These are phyloP conservation scores for Vaccinium vitisidaea DNA, from an alignment of 148 eudicot genomes.

Conservation along the genomic window DNA sequence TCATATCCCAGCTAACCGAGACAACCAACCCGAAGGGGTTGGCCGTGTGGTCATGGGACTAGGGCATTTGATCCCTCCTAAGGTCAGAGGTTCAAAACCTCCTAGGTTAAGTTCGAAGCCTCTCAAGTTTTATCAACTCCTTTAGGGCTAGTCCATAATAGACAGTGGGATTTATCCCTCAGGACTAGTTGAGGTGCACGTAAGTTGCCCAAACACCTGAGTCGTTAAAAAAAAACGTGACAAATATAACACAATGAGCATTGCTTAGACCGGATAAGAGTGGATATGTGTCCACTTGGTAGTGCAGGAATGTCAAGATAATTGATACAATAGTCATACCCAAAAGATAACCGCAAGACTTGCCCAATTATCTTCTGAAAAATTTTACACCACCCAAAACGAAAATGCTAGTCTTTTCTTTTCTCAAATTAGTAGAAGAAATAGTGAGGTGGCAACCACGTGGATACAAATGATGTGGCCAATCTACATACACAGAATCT, in stretches of 20 bases:
- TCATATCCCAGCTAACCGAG: background rate
- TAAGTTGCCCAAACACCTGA: too few species aligned
- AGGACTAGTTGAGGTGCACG: too few species aligned
- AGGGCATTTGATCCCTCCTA: too few species aligned
- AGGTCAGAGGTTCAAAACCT: too few species aligned
- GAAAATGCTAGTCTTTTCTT: background rate
- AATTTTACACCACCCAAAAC: background rate
- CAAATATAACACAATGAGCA: background rate
- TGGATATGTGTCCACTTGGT: background rate
- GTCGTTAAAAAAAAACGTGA: too few species aligned
- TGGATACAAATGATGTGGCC: background rate
- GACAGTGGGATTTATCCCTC: too few species aligned
- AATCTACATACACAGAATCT: background rate
- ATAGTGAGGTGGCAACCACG: background rate
- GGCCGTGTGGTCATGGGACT: too few species aligned
- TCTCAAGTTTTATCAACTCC: too few species aligned
- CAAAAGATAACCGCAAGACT: background rate
- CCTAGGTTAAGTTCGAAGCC: too few species aligned
- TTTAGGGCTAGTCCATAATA: too few species aligned
- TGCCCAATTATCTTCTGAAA: background rate
- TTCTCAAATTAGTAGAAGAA: background rate
- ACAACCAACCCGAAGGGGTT: background rate
- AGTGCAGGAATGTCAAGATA: background rate
- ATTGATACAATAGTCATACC: background rate
- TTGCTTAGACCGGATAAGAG: background rate